Evolutionary conservation across 2,329 filamentous ascomycete genomes (phyloP).

Genomic region (Colletotrichum spinosum): DNA sequence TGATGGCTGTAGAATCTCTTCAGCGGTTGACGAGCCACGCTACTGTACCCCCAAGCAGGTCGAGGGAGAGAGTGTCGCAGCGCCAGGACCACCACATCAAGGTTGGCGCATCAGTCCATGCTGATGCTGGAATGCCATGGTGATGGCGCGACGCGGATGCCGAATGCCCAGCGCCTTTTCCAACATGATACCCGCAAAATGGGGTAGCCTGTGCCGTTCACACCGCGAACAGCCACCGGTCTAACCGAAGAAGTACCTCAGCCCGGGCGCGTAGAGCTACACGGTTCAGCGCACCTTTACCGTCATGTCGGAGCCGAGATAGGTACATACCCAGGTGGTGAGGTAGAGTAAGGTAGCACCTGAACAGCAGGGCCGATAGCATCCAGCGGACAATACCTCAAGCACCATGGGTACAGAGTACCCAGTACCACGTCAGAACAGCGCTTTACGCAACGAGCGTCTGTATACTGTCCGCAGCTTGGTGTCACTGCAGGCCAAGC

Average conservation of each 20-base stretch:
- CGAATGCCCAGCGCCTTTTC: not conserved
- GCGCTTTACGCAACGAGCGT: too few relatives aligned
- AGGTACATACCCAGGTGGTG: too few relatives aligned
- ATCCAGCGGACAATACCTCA: too few relatives aligned
- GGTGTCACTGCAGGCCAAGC: too few relatives aligned
- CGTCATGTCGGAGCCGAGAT: not conserved
- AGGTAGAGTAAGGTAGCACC: too few relatives aligned
- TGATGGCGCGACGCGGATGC: slow-evolving; percentile 23
- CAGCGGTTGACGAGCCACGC: slow-evolving; percentile 1
- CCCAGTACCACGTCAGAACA: too few relatives aligned
- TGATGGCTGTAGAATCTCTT: slow-evolving; percentile 13
- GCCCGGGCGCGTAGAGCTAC: not conserved
- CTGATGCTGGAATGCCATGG: slow-evolving; percentile 6
- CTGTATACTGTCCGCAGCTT: too few relatives aligned
- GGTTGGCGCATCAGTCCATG: too few relatives aligned
- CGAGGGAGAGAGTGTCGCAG: slow-evolving; percentile 3
- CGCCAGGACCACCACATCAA: slow-evolving; percentile 16
- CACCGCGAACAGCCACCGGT: slow-evolving; percentile 15
- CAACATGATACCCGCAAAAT: slow-evolving; percentile 5
- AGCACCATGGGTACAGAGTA: too few relatives aligned
- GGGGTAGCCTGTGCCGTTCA: slow-evolving; percentile 6
- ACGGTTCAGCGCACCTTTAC: not conserved
- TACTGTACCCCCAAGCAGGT: not conserved
- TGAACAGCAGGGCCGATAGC: too few relatives aligned
- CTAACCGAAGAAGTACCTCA: slow-evolving; percentile 24